phyloP scores from a whole-genome alignment of 2,329 filamentous ascomycete species.

The Decorospora gaudefroyi region DNA sequence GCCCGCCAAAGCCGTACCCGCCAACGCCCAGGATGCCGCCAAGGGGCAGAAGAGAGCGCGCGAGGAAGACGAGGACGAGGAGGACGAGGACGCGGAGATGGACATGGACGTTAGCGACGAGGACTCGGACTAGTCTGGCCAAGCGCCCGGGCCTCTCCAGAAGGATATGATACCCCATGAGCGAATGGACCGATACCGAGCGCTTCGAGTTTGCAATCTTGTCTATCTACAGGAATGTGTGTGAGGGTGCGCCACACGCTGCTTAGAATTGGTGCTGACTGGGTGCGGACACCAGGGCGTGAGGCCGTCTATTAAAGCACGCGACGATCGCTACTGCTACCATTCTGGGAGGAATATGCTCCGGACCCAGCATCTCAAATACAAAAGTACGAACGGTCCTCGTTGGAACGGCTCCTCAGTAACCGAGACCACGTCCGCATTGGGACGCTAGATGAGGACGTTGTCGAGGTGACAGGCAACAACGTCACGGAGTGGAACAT shows the following conservation, averaged over 20 bases:
- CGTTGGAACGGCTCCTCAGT: no score
- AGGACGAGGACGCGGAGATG: slow-evolving; percentile 60
- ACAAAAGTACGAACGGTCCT: no score
- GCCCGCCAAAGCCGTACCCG: slow-evolving; percentile 38
- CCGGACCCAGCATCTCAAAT: neutral
- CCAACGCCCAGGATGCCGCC: slow-evolving; percentile 50
- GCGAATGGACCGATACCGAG: slow-evolving; percentile 6
- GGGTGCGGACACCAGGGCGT: slow-evolving; percentile 3
- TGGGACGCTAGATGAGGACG: no score
- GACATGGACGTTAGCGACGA: slow-evolving; percentile 74
- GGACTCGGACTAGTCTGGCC: slow-evolving; percentile 56
- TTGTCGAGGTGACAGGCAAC: no score
- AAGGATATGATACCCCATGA: slow-evolving; percentile 24
- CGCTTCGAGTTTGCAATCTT: slow-evolving; percentile 1
- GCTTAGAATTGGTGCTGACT: slow-evolving; percentile 6
- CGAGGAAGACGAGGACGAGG: slow-evolving; percentile 62
- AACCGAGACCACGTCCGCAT: no score
- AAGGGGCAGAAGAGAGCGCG: slow-evolving; percentile 70
- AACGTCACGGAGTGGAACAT: no score
- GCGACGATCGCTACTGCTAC: no score
- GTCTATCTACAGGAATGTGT: slow-evolving; percentile 3
- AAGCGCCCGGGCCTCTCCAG: neutral
- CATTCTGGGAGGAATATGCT: neutral
- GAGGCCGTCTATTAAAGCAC: neutral
- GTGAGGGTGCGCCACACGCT: slow-evolving; percentile 4